Evolutionary conservation across 202 grass and related monocot species (phyloP).

Genomic region (Brachypodium distachyon): DNA sequence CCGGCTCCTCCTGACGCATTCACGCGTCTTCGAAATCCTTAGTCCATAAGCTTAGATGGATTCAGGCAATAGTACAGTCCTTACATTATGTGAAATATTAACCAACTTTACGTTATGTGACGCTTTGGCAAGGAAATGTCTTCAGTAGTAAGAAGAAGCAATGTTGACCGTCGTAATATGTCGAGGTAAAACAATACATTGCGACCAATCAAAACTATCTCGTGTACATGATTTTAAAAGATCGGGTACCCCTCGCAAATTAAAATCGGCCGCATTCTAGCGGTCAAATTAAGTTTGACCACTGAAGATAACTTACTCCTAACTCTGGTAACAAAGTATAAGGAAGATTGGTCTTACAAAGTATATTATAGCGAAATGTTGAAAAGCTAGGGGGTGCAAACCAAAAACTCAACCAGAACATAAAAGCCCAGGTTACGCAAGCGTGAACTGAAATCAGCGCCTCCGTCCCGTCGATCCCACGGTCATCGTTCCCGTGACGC

Average conservation of each 20-base stretch:
- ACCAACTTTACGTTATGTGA: too few species aligned
- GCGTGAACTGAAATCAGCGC: slow-evolving; percentile 1
- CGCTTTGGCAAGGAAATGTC: too few species aligned
- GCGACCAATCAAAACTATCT: too few species aligned
- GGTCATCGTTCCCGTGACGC: neutral
- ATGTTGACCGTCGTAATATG: too few species aligned
- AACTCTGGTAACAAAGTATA: too few species aligned
- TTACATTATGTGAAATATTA: too few species aligned
- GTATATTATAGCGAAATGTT: neutral
- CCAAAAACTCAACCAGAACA: neutral
- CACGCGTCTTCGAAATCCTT: neutral
- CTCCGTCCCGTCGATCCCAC: slow-evolving; percentile 11
- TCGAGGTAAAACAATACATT: too few species aligned
- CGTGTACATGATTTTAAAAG: too few species aligned
- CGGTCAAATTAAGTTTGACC: neutral
- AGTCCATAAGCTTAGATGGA: too few species aligned
- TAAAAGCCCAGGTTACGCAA: neutral
- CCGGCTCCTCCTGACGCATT: neutral
- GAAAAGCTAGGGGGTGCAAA: neutral
- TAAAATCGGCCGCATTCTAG: neutral
- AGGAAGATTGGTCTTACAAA: neutral
- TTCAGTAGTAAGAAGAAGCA: too few species aligned
- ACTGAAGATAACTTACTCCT: neutral
- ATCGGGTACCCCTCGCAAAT: too few species aligned
- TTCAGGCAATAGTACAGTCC: too few species aligned